A percentile compares a stretch with the other conserved stretches of the same genome.
Conservation (phyloP, 352 stramenopile species). For the Globisporangium alternatum region DNA sequence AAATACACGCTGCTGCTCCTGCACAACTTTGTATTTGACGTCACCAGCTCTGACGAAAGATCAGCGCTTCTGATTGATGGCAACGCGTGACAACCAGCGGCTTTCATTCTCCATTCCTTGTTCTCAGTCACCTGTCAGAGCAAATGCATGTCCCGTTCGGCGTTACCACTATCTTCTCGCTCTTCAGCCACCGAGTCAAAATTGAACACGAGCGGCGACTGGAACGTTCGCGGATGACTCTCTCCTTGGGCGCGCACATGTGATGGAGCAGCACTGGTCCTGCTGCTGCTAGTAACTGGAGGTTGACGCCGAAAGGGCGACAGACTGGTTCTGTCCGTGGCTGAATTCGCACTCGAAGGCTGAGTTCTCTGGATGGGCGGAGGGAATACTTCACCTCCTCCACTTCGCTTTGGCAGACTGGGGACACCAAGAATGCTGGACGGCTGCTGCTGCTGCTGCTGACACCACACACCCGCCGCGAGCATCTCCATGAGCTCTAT, state of each 20-base stretch:
- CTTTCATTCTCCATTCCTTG: not conserved
- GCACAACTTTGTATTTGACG: not conserved
- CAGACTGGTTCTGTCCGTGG: not conserved
- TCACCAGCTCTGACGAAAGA: not conserved
- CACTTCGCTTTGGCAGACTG: not conserved
- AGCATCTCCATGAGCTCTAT: conserved; percentile 38
- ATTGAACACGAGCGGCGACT: conserved; percentile 34
- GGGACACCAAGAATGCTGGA: not conserved
- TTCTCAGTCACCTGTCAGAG: not conserved
- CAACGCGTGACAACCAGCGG: not conserved
- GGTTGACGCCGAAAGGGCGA: not conserved
- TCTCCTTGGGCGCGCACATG: not conserved
- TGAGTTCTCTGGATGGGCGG: conserved; percentile 7
- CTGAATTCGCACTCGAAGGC: not conserved
- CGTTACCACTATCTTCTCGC: conserved; percentile 11
- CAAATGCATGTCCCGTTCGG: conserved; percentile 12
- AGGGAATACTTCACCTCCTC: not conserved
- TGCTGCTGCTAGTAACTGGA: not conserved
- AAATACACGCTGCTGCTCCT: not conserved
- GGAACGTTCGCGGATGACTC: not conserved
- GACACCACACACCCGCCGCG: conserved; percentile 1
- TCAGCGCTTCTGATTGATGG: not conserved
- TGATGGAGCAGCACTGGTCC: not conserved
- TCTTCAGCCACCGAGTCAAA: conserved; percentile 43
- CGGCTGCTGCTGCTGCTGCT: conserved; percentile 1